Evolutionary conservation across 2,329 filamentous ascomycete species (phyloP), one percentile per base, ranked within the genome.

Genomic region (Claviceps spartinae): DNA sequence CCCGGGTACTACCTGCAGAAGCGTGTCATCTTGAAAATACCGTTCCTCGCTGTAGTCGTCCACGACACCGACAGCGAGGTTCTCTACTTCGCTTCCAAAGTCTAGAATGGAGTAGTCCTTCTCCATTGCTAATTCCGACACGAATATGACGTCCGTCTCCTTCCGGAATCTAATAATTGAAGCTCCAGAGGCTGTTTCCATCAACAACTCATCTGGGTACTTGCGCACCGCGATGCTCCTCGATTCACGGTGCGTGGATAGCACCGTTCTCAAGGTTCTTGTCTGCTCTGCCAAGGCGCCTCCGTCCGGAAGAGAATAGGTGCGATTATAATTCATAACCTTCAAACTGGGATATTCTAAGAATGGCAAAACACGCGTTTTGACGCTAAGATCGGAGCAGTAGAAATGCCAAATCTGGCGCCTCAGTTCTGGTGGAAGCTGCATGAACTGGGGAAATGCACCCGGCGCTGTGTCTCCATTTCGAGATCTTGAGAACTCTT

Each of bases 221-320:
- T 52, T 56, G 7, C 56, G 59, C 41, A 62, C 53, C 4, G 61
- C 68, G 4, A 69, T 51, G 14, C 52, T 56, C 26, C 69, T 68
- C 18, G 66, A 67, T 54, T 70, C 67, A 7, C 59, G 57, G 41
- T 68, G 61, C 9, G 66, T 61, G 1, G 67, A 62, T 36, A 69
- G 55, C 14, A 71, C 54, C 3, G 56, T 52, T 6, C 67, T 63
- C 1, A 63, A 50, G 2, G 56, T 48, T 22, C 51, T 53, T 0
- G 66, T 70, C n/a, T 63, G 61, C 4, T 62, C 55, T 0, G 55
- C 53, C 0, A 69, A 59, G 3, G 51, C 55, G 1, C 55, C 13
- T 4, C 60, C 57, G 4, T 65, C 60, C 11, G 48, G 55, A 2
- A 62, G 56, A 14, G 48, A 52, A 24, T 48, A 16, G 22, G 38